Evolutionary conservation across 805 yeast species (phyloP), one percentile per base, ranked within the genome.

Genomic region (Millerozyma acaciae): DNA sequence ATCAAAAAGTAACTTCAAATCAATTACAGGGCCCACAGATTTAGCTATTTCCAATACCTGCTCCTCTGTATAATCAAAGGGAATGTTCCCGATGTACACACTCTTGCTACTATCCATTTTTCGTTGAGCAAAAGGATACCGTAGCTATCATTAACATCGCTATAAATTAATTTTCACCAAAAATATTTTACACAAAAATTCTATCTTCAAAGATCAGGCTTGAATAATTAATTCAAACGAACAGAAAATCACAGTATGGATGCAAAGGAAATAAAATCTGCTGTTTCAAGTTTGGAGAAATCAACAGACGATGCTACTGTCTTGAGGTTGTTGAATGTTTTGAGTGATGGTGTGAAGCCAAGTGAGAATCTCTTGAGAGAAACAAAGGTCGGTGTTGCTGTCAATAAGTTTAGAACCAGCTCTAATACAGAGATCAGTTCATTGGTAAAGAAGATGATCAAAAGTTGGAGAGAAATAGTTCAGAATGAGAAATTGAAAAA

Each of bases 361-460:
- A 80, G 94, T 1, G 97, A 90, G 53, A 76, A 79, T 53, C 67
- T 90, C 21, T 68, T 90, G 32, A 75, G 97, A 50, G 95, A 90
- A 51, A 93, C 98, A 6, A 88, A 87, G 57, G 90, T 93, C n/a
- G 98, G 98, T 43, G 90, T 93, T 12, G 90, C 89, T 6, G 97
- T 93, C 26, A 93, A 93, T 64, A 88, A 86, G 59, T 77, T 84
- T 50, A 77, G 95, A 43, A 62, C 84, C 6, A 77, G 79, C 29
- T 51, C 61, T 19, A 85, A 84, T 57, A 41, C 73, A 15, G 94
- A 88, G 45, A 73, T 93, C 28, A 68, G 81, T 8, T 60, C 70
- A 2, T 61, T 84, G 25, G 97, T 90, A 22, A 85, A 84, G 56
- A 78, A 76, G 45, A 84, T 89, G 65, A 88, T 93, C 48, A 75